These are phyloP conservation scores for Fusarium tjaetaba DNA, from an alignment of 2,329 filamentous ascomycete genomes.

Conservation along the genomic window DNA sequence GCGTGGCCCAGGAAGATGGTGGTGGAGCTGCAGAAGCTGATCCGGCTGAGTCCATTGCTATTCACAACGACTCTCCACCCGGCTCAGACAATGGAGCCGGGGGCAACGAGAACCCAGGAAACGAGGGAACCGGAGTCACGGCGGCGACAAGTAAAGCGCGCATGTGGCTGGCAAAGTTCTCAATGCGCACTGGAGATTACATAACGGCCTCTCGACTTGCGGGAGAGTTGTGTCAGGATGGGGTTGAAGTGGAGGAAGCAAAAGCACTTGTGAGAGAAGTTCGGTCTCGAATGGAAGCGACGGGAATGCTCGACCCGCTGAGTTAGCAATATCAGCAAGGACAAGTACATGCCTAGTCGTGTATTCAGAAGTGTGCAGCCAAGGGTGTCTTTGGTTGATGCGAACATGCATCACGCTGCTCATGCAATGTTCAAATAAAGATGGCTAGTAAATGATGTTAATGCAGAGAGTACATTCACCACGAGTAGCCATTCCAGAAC, in stretches of 20 bases:
- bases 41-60: constrained; percentile 61
- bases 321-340: constrained; percentile 34
- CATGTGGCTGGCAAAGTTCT: constrained; percentile 89
- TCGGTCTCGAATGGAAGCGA: constrained; percentile 75
- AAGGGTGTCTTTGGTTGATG: constrained; percentile 1
- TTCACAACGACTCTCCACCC: constrained; percentile 64
- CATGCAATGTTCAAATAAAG: constrained; percentile 19
- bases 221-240: constrained; percentile 93
- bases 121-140: constrained; percentile 82
- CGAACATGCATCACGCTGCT: constrained; percentile 21
- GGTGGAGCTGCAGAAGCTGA: constrained; percentile 55
- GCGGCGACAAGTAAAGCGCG: constrained; percentile 90
- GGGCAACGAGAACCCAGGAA: constrained; percentile 47
- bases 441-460: not conserved
- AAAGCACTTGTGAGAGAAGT: constrained; percentile 92
- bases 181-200: constrained; percentile 80
- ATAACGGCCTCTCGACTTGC: constrained; percentile 81
- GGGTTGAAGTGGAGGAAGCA: constrained; percentile 95
- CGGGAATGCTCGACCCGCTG: constrained; percentile 45
- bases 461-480: not conserved
- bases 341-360: constrained; percentile 9
- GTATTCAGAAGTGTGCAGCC: not conserved
- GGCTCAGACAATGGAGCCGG: constrained; percentile 52
- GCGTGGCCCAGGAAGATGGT: constrained; percentile 90
- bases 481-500: not conserved